These are phyloP conservation scores for Scedosporium apiospermum DNA, from an alignment of 2,329 filamentous ascomycete species.

Conservation along the genomic window DNA sequence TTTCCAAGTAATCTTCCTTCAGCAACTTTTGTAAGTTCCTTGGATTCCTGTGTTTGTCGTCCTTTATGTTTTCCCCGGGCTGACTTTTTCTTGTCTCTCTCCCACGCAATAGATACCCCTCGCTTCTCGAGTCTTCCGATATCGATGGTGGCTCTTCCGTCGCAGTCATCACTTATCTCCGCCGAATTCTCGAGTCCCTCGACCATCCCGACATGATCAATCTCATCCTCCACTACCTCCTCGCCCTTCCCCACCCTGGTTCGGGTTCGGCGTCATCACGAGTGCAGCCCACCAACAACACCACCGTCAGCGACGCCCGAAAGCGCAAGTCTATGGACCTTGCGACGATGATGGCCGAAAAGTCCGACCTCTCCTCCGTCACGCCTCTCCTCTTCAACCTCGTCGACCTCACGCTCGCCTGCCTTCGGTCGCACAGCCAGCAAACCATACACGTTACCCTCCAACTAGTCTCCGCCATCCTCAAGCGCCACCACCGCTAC, in stretches of 20 bases:
- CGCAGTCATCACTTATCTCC: conserved; percentile 87
- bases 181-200: conserved; percentile 79
- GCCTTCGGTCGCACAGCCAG: conserved; percentile 71
- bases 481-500: conserved; percentile 82
- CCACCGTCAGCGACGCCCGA: conserved; percentile 57
- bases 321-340: conserved; percentile 86
- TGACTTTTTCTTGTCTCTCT: not conserved
- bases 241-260: conserved; percentile 61
- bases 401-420: conserved; percentile 81
- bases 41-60: conserved; percentile 7
- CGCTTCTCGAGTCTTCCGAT: conserved; percentile 90
- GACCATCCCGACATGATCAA: conserved; percentile 93
- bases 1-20: conserved; percentile 92
- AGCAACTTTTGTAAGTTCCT: conserved; percentile 66
- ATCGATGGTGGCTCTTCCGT: conserved; percentile 94
- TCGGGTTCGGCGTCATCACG: not conserved
- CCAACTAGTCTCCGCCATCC: conserved; percentile 75
- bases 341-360: conserved; percentile 63
- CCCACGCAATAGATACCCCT: conserved; percentile 62
- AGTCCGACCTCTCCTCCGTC: conserved; percentile 58
- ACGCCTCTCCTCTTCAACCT: conserved; percentile 89
- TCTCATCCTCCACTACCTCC: conserved; percentile 82
- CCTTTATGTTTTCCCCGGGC: conserved; percentile 1
- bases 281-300: conserved; percentile 14
- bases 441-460: conserved; percentile 87